phyloP scores from a whole-genome alignment of 108 stramenopile species.

The Chaetoceros tenuissimus region DNA sequence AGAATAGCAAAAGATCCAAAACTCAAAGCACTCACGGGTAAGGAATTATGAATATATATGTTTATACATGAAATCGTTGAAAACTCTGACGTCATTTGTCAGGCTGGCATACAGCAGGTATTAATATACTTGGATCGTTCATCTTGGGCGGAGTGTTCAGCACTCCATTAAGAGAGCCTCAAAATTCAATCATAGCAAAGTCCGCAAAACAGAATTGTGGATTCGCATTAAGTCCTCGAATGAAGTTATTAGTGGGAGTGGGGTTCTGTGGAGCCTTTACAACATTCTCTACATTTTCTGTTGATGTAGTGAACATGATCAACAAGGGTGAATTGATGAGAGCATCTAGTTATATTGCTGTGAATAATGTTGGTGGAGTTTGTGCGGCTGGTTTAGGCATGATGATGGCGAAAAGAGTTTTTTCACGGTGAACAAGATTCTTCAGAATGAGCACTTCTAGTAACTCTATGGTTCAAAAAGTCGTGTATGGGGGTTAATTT shows the following conservation, averaged over 20 bases:
- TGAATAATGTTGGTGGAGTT: constrained; percentile 61
- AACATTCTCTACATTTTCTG: constrained; percentile 66
- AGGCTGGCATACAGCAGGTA: constrained; percentile 63
- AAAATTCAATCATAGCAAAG: constrained; percentile 1
- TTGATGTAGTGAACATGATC: constrained; percentile 57
- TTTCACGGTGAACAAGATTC: too few species aligned
- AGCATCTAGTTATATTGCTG: constrained; percentile 43
- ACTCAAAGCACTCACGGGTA: constrained; percentile 18
- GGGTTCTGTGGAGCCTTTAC: constrained; percentile 75
- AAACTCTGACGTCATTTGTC: background rate
- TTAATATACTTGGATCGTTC: constrained; percentile 65
- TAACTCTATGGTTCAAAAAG: too few species aligned
- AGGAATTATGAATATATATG: too few species aligned
- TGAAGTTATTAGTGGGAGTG: constrained; percentile 55
- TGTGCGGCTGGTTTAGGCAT: constrained; percentile 55
- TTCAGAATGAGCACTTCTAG: too few species aligned
- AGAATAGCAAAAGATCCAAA: constrained; percentile 48
- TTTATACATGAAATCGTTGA: too few species aligned
- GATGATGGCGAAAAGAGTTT: constrained; percentile 36
- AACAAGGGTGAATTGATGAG: constrained; percentile 29
- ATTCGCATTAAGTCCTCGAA: constrained; percentile 31
- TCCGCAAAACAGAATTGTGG: constrained; percentile 6
- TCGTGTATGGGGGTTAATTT: too few species aligned
- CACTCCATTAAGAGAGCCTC: constrained; percentile 12
- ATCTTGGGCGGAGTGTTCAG: constrained; percentile 50